Percentiles rank a stretch among this genome's conserved stretches.
Conservation (phyloP, 2,329 filamentous ascomycete species). For the Fusarium setosum region DNA sequence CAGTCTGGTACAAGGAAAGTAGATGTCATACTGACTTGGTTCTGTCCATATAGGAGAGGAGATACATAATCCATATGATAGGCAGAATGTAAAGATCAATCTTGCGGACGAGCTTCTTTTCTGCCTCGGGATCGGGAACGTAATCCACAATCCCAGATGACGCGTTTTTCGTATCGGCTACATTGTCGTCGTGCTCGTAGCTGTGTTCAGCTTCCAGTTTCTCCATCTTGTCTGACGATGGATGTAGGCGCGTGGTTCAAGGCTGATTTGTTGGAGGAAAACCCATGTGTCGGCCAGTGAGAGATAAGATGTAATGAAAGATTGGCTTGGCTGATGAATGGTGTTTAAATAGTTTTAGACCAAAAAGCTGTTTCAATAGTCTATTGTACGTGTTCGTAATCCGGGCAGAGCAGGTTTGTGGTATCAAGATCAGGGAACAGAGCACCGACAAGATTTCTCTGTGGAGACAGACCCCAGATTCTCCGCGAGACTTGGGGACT, state of each 20-base stretch:
- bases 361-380: no score
- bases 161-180: slow-evolving; percentile 6
- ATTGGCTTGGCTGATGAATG: neutral
- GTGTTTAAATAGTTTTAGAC: neutral
- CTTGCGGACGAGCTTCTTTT: slow-evolving; percentile 49
- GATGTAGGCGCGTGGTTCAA: no score
- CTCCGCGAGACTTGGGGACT: neutral
- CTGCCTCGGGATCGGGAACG: slow-evolving; percentile 45
- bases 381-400: no score
- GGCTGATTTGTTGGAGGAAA: no score
- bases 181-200: slow-evolving; percentile 27
- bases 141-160: slow-evolving; percentile 35
- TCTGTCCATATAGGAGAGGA: slow-evolving; percentile 69
- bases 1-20: no score
- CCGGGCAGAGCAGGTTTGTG: no score
- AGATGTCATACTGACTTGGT: slow-evolving; percentile 66
- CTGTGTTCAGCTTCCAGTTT: no score
- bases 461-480: neutral
- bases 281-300: no score
- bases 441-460: no score
- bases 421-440: no score
- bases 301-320: neutral
- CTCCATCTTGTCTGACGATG: no score
- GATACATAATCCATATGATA: slow-evolving; percentile 68
- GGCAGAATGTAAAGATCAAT: slow-evolving; percentile 56